phyloP scores from a whole-genome alignment of 768 basidiomycete genomes.

The Galerina marginata region DNA sequence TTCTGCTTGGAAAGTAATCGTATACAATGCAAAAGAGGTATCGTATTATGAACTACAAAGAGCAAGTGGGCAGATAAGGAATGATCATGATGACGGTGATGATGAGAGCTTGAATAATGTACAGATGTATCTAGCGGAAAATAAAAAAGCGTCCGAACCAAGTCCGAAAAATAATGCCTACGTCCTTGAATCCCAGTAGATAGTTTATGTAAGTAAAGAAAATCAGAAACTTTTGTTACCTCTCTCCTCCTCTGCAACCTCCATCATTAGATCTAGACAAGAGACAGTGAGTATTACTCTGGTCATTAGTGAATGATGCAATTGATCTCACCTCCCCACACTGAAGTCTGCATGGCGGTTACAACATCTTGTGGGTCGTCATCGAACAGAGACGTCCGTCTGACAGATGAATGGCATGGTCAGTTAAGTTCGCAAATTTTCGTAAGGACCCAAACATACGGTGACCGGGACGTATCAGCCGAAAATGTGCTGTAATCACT shows the following conservation, averaged over 20 bases:
- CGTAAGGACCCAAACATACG: conserved; percentile 42
- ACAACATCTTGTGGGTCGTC: conserved; percentile 56
- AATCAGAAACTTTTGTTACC: conserved; percentile 17
- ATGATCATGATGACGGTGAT: conserved; percentile 7
- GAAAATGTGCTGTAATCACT: conserved; percentile 70
- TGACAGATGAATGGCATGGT: conserved; percentile 20
- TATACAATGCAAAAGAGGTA: conserved; percentile 11
- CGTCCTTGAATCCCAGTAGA: conserved; percentile 7
- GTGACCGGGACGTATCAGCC: conserved; percentile 52
- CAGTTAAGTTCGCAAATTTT: conserved; percentile 6
- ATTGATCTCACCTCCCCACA: conserved; percentile 67
- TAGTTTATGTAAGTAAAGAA: conserved; percentile 10
- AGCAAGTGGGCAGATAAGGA: conserved; percentile 8
- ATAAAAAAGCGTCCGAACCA: conserved; percentile 11
- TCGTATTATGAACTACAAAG: conserved; percentile 8
- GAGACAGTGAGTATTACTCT: background rate
- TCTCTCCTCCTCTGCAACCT: conserved; percentile 27
- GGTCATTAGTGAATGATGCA: background rate
- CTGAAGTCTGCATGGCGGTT: conserved; percentile 66
- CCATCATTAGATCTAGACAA: conserved; percentile 26
- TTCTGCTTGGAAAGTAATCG: background rate
- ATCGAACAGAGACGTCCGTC: conserved; percentile 46
- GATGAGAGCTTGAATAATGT: conserved; percentile 19
- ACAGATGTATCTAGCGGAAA: conserved; percentile 19
- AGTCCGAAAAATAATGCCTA: conserved; percentile 1